Conservation (phyloP, 2,329 filamentous ascomycete genomes). For the Parasarocladium wereldwijsianum region DNA sequence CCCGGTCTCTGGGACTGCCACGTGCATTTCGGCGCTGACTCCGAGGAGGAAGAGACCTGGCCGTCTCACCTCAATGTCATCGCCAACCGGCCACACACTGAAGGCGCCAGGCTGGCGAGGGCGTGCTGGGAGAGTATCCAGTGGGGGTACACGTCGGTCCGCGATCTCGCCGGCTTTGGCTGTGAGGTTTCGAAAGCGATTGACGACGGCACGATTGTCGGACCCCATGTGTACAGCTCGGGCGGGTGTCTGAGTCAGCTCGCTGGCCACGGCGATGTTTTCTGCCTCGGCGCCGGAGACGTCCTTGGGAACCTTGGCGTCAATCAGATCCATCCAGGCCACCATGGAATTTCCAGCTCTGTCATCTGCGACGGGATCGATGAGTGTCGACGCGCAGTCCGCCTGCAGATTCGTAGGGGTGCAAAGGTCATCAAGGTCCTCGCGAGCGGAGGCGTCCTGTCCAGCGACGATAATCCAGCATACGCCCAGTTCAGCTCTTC, state of each 20-base stretch:
- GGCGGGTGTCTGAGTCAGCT: constrained; percentile 28
- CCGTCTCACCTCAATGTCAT: constrained; percentile 12
- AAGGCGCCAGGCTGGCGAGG: constrained; percentile 23
- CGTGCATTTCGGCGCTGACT: constrained; percentile 28
- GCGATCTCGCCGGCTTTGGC: constrained; percentile 32
- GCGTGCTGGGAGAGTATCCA: constrained; percentile 23
- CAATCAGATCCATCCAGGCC: constrained; percentile 13
- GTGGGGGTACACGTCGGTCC: constrained; percentile 33
- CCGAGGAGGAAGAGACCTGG: constrained; percentile 10
- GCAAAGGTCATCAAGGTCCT: constrained; percentile 25
- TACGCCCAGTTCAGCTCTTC: constrained; percentile 23
- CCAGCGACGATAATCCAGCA: constrained; percentile 21
- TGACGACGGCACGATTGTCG: constrained; percentile 26
- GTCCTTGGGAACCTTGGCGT: constrained; percentile 20
- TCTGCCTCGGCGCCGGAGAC: constrained; percentile 18
- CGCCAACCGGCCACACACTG: constrained; percentile 14
- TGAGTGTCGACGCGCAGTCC: constrained; percentile 23
- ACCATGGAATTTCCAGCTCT: constrained; percentile 13
- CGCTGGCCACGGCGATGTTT: constrained; percentile 30
- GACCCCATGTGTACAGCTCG: constrained; percentile 33
- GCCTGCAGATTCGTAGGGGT: constrained; percentile 24
- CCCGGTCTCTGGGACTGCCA: constrained; percentile 40
- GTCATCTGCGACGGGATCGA: constrained; percentile 23
- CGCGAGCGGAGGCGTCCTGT: constrained; percentile 23
- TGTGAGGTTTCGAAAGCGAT: constrained; percentile 27